Percentiles rank a stretch among this genome's conserved stretches.
Evolutionary conservation across 371 early-diverging fungal genomes (phyloP).

Genomic region (Choanephora cucurbitarum): DNA sequence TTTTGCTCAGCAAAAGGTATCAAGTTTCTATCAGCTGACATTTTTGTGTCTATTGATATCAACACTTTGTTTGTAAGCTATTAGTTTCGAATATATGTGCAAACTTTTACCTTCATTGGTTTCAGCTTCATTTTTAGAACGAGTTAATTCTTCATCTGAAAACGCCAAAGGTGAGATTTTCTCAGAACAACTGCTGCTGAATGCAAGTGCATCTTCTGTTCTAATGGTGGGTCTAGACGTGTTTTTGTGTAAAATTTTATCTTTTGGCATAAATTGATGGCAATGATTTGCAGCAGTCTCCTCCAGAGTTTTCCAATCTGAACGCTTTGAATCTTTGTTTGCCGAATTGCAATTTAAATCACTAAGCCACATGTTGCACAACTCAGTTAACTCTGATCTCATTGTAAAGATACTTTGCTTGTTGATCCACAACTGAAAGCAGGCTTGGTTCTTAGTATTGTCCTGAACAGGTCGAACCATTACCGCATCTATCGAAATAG

Average conservation of each 20-base stretch:
- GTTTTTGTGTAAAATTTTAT: no score
- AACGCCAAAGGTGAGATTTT: conserved; percentile 33
- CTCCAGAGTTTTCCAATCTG: conserved; percentile 1
- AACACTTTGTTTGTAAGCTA: no score
- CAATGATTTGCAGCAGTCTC: conserved; percentile 8
- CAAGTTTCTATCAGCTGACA: no score
- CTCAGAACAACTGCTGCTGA: conserved; percentile 32
- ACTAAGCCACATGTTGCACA: conserved; percentile 29
- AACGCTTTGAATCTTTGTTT: background rate
- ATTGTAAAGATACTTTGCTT: conserved; percentile 21
- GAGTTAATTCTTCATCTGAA: conserved; percentile 27
- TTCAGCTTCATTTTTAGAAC: conserved; percentile 2
- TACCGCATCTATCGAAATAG: conserved; percentile 24
- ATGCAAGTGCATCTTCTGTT: conserved; percentile 26
- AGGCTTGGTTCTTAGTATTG: conserved; percentile 10
- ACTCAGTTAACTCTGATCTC: conserved; percentile 24
- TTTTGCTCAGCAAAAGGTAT: background rate
- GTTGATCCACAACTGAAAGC: conserved; percentile 20
- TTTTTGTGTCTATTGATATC: background rate
- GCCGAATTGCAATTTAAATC: conserved; percentile 5
- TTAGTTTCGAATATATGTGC: background rate
- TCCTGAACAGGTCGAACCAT: conserved; percentile 24
- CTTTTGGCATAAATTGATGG: background rate
- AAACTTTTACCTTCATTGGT: background rate
- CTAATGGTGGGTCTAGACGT: conserved; percentile 8